phyloP scores from a whole-genome alignment of 2,329 filamentous ascomycete species.

The Colletotrichum gigasporum region DNA sequence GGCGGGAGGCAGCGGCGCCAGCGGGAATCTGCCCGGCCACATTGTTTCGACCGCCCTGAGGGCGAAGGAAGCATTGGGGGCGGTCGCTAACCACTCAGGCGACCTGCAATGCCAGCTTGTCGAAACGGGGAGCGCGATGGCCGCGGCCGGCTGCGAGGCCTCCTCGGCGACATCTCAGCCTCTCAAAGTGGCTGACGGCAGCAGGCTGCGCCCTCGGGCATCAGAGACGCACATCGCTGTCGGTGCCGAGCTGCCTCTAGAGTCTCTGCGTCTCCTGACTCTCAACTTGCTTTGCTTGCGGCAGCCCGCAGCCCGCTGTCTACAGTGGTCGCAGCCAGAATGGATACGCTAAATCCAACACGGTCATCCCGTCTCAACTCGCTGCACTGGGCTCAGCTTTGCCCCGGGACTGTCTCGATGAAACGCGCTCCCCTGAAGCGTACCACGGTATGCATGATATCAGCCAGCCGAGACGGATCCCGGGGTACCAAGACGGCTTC shows the following conservation, averaged over 20 bases:
- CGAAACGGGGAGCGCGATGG: neutral
- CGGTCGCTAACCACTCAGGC: neutral
- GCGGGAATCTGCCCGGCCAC: neutral
- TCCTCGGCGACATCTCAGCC: neutral
- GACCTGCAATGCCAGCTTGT: conserved; percentile 3
- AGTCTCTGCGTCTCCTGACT: no score
- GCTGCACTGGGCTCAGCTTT: conserved; percentile 13
- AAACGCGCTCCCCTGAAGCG: conserved; percentile 13
- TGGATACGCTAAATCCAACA: neutral
- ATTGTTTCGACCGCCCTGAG: conserved; percentile 22
- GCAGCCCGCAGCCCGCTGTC: neutral
- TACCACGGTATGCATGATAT: conserved; percentile 26
- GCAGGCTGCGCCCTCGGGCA: no score
- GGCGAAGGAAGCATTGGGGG: no score
- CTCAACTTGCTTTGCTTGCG: no score
- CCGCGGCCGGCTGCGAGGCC: neutral
- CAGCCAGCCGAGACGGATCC: conserved; percentile 3
- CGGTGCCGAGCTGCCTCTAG: neutral
- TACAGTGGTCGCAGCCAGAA: conserved; percentile 13
- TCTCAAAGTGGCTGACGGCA: no score
- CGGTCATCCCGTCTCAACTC: conserved; percentile 25
- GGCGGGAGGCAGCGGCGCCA: neutral
- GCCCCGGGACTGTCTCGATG: conserved; percentile 20
- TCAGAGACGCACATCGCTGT: neutral
- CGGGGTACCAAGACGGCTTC: neutral